Evolutionary conservation across 2,329 filamentous ascomycete genomes (phyloP), one percentile per base, ranked within the genome.

Genomic region (Stachybotrys elegans): DNA sequence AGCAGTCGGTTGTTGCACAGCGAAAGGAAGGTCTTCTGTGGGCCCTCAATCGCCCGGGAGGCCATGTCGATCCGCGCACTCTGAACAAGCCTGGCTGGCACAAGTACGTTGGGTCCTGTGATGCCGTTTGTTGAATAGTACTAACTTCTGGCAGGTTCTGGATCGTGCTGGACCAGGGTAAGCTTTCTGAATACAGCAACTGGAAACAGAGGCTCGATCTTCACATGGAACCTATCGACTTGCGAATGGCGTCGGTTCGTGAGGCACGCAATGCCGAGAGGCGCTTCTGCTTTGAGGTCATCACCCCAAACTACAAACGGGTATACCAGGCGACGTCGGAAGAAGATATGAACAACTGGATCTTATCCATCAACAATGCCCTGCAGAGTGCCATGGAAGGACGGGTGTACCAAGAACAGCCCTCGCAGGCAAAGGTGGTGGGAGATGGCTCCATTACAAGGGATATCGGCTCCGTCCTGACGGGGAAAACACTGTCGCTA

Each of bases 11-110:
- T 5, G 70, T 68, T 19, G 71, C 75, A 17, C 85, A 92, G 53
- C 81, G 88, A 36, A 98, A 97, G 61, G 93, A 98, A 69, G 94
- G 93, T 6, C 73, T 98, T 9, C 68, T 98, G 7, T 98, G 93
- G 93, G 90, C 94, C 21, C 71, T 97, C 36, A 97, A 92, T 59
- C 81, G 89, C 50, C 92, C 92, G 4, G 91, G 91, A 16, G 92
- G 89, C 45, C 93, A 98, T 63, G 91, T 93, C 22, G 94, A 98
- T 62, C 93, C 93, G 9, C 89, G 93, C 55, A 91, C 89, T 16
- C 73, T 98, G 55, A 97, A 96, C 60, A 96, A 97, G 63, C 90
- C 95, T 66, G 91, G 89, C 41, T 98, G 93, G 93, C 93, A 98
- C 66, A 98, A 98, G 88, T 95, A 73, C 70, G 86, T 78, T 8